Base-by-base conservation (phyloP, 306 rosid genomes). In the Quercus rubra region DNA sequence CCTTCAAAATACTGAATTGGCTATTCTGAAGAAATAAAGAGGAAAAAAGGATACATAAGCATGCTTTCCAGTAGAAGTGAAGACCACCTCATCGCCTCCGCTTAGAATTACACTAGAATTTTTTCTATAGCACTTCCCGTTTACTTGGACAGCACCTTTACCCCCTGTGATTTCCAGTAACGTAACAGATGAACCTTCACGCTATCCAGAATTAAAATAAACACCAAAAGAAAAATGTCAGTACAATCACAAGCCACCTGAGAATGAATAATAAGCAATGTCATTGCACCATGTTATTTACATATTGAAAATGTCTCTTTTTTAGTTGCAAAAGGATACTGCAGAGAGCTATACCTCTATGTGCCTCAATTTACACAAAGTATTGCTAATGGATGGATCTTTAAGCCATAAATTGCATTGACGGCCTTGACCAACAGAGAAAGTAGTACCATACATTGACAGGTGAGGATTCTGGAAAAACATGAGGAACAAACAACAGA, bases 21-120 rank as follows among this genome's bases (percentile, higher is more conserved):
- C 72, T 30, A 63, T 7, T 64, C 5, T 11, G 30, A 18, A 33
- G 4, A 35, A 33, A 33, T 19, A 9, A 19, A 23, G 12, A 10
- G 70, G 46, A 7, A 17, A 83, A 87, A 84, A 96, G 99, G 99
- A 96, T 96, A 96, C 99, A 83, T 96, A 96, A 74, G 97, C 92
- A 85, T 93, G 94, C 81, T 86, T 93, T 80, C 91, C 89, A 23
- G 87, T 83, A 46, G 89, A 76, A 77, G 86, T 80, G 73, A 96
- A 96, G 76, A 93, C 90, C 64, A 96, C 85, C 86, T 96, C 99
- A 70, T 96, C 99, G 4, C 99, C 99, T 83, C 96, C 97, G 19
- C 69, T 90, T 63, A 96, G 85, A 68, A 85, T 74, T 38, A 88
- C 76, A 55, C 89, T 86, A 62, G 90, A 78, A 82, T 78, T 88